Conservation (phyloP, 2,329 filamentous ascomycete species). For the Cryphonectria japonica region DNA sequence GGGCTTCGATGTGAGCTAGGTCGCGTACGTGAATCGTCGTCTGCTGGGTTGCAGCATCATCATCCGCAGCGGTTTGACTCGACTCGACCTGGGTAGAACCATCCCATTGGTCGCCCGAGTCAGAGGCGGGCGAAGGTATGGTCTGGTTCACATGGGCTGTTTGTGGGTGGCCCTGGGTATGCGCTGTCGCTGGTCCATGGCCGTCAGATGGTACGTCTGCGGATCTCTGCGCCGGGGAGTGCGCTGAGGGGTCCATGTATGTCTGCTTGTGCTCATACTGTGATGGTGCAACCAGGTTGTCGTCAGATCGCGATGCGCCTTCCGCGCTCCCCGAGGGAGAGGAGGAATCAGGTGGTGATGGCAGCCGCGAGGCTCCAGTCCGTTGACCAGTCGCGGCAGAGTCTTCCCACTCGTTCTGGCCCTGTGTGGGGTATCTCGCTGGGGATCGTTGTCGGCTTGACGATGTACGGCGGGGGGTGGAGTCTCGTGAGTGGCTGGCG, state of each 20-base stretch:
- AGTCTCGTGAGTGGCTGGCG: slow-evolving; percentile 40
- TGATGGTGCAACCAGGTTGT: slow-evolving; percentile 33
- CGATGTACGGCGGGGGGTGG: slow-evolving; percentile 36
- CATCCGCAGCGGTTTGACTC: slow-evolving; percentile 36
- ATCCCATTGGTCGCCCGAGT: slow-evolving; percentile 36
- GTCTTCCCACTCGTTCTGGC: neutral
- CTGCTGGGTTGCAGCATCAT: slow-evolving; percentile 46
- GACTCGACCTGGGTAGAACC: slow-evolving; percentile 33
- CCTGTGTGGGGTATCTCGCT: slow-evolving; percentile 11
- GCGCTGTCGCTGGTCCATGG: neutral
- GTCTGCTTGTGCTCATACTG: slow-evolving; percentile 35
- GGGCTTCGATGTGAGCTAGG: slow-evolving; percentile 86
- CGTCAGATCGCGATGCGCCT: slow-evolving; percentile 21
- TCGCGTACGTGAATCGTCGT: slow-evolving; percentile 80
- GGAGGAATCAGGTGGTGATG: slow-evolving; percentile 59
- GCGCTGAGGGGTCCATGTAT: slow-evolving; percentile 32
- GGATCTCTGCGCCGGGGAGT: slow-evolving; percentile 31
- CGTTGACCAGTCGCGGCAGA: slow-evolving; percentile 26
- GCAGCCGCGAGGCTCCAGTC: slow-evolving; percentile 52
- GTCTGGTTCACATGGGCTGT: slow-evolving; percentile 36
- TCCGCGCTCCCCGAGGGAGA: slow-evolving; percentile 47
- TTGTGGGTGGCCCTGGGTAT: slow-evolving; percentile 33
- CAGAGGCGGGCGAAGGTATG: slow-evolving; percentile 44
- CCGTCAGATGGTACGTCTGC: slow-evolving; percentile 32
- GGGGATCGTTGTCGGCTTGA: slow-evolving; percentile 27